phyloP scores from a whole-genome alignment of 1,284 basidiomycete species.

The Mycosarcoma maydis region DNA sequence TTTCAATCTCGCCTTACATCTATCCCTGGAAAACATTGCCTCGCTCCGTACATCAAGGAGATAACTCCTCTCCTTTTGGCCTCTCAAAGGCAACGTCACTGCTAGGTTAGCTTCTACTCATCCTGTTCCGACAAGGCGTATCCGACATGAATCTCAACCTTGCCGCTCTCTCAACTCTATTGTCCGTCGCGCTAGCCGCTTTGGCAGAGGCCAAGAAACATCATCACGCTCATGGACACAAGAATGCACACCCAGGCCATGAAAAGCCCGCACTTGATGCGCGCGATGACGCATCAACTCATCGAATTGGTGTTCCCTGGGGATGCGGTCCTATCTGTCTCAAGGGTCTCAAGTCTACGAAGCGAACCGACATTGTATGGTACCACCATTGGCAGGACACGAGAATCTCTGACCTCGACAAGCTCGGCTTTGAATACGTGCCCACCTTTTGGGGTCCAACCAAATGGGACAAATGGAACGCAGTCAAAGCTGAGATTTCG shows the following conservation, averaged over 20 bases:
- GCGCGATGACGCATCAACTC: neutral
- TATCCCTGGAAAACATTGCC: no score
- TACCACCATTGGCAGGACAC: conserved; percentile 59
- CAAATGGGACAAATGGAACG: conserved; percentile 51
- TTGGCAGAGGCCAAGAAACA: conserved; percentile 10
- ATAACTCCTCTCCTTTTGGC: neutral
- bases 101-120: no score
- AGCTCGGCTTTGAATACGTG: conserved; percentile 53
- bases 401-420: conserved; percentile 27
- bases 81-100: no score
- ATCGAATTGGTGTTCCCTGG: conserved; percentile 44
- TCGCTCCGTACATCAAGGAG: no score
- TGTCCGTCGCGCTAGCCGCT: conserved; percentile 25
- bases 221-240: neutral
- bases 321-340: conserved; percentile 36
- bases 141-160: conserved; percentile 14
- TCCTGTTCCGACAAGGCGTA: no score
- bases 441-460: conserved; percentile 61
- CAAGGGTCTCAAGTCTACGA: conserved; percentile 28
- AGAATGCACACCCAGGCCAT: no score
- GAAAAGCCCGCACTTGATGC: neutral
- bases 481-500: conserved; percentile 44
- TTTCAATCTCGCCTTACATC: no score
- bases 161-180: neutral
- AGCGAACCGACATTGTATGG: conserved; percentile 20